phyloP scores from a whole-genome alignment of 192 early-diverging fungal genomes.

The Chytriomyces sp. region DNA sequence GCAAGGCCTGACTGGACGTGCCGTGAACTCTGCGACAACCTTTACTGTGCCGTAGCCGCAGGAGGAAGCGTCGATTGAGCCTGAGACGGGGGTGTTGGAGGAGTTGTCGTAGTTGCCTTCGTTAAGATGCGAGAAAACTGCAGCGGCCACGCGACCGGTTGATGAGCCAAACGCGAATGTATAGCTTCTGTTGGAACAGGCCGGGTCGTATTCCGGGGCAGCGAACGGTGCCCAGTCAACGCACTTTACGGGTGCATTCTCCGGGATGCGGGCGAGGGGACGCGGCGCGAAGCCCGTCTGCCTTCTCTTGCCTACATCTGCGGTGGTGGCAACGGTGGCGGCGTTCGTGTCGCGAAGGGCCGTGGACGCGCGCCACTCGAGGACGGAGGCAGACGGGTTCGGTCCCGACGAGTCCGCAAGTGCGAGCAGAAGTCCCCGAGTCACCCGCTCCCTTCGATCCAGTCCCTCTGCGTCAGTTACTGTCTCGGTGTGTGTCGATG shows the following conservation, averaged over 20 bases:
- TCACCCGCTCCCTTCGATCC: too few relatives aligned
- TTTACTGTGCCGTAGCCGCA: conserved; percentile 9
- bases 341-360: too few relatives aligned
- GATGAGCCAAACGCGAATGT: neutral
- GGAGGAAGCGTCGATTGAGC: neutral
- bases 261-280: conserved; percentile 1
- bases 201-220: neutral
- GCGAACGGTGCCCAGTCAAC: neutral
- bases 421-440: too few relatives aligned
- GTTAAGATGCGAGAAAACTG: neutral
- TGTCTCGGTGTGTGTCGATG: too few relatives aligned
- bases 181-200: too few relatives aligned
- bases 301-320: too few relatives aligned
- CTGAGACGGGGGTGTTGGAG: neutral
- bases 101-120: neutral
- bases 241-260: conserved; percentile 1
- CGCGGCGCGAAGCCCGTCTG: too few relatives aligned
- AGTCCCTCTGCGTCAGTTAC: too few relatives aligned
- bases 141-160: neutral
- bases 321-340: too few relatives aligned
- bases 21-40: conserved; percentile 46
- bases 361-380: too few relatives aligned
- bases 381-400: too few relatives aligned
- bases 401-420: too few relatives aligned
- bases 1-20: conserved; percentile 60